A percentile compares a stretch with the other conserved stretches of the same genome.
phyloP scores from a whole-genome alignment of 1,284 basidiomycete species.

The Cryptococcus sp. region DNA sequence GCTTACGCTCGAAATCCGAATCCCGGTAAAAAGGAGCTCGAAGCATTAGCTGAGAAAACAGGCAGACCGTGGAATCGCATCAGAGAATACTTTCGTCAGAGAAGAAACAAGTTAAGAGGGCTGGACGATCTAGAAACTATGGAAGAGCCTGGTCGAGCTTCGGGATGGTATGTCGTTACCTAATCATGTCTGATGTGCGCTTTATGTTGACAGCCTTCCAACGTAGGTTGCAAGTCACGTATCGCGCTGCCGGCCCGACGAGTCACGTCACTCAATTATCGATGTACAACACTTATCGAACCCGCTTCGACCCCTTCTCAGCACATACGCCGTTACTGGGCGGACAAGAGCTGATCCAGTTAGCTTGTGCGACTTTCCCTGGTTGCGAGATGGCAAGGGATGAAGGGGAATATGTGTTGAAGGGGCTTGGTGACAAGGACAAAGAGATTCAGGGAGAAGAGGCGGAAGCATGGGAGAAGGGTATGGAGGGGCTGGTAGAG shows the following conservation, averaged over 20 bases:
- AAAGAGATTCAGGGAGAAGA: constrained; percentile 12
- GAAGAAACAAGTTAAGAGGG: constrained; percentile 47
- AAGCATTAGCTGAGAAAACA: constrained; percentile 39
- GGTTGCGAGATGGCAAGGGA: constrained; percentile 48
- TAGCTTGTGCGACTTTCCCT: constrained; percentile 47
- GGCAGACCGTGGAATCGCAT: constrained; percentile 47
- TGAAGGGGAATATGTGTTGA: constrained; percentile 44
- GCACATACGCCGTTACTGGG: constrained; percentile 33
- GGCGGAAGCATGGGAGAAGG: constrained; percentile 28
- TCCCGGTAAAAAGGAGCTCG: constrained; percentile 39
- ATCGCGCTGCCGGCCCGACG: constrained; percentile 29
- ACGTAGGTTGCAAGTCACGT: constrained; percentile 44
- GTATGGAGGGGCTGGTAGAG: constrained; percentile 42
- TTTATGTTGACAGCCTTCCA: not conserved
- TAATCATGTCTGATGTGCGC: not conserved
- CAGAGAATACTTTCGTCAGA: constrained; percentile 48
- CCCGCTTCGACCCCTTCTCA: constrained; percentile 47
- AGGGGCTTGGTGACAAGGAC: constrained; percentile 40
- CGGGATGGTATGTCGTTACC: constrained; percentile 38
- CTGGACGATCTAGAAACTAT: constrained; percentile 40
- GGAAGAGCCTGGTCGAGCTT: constrained; percentile 48
- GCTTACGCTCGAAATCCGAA: constrained; percentile 45
- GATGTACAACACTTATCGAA: constrained; percentile 44
- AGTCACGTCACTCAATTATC: constrained; percentile 38
- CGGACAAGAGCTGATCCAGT: constrained; percentile 48